Evolutionary conservation across 768 basidiomycete species (phyloP).

Genomic region (Tephrocybe sp.): DNA sequence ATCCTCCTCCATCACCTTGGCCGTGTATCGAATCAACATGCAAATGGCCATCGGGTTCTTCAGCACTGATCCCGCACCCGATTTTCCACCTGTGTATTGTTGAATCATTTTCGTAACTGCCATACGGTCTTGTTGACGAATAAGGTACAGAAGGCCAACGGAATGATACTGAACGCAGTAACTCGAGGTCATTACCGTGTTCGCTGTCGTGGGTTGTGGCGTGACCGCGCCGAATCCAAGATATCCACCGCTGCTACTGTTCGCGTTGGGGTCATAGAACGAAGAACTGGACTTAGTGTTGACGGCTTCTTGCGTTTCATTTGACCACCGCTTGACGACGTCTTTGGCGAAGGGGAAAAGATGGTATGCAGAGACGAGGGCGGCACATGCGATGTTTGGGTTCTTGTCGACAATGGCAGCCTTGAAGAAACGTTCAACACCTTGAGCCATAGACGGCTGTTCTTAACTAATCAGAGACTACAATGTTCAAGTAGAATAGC

Average conservation of each 20-base stretch:
- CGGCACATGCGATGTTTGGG: conserved; percentile 92
- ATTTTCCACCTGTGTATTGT: conserved; percentile 88
- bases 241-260: conserved; percentile 44
- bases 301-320: conserved; percentile 96
- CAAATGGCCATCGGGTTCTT: conserved; percentile 97
- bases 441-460: conserved; percentile 99
- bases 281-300: conserved; percentile 78
- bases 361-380: conserved; percentile 96
- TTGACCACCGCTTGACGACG: conserved; percentile 98
- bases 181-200: conserved; percentile 84
- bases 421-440: conserved; percentile 98
- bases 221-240: conserved; percentile 68
- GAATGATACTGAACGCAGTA: conserved; percentile 98
- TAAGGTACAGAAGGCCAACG: conserved; percentile 87
- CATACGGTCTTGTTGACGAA: conserved; percentile 98
- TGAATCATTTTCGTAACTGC: conserved; percentile 99
- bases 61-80: conserved; percentile 77
- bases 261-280: conserved; percentile 54
- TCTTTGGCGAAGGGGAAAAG: conserved; percentile 91
- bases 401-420: conserved; percentile 97
- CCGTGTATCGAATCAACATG: conserved; percentile 97
- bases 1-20: conserved; percentile 99
- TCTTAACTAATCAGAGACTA: conserved; percentile 7
- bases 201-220: conserved; percentile 54
- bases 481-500: conserved; percentile 1